Base-by-base conservation (phyloP, 441 rosid genomes). In the Pelargonium cotyledonis region DNA sequence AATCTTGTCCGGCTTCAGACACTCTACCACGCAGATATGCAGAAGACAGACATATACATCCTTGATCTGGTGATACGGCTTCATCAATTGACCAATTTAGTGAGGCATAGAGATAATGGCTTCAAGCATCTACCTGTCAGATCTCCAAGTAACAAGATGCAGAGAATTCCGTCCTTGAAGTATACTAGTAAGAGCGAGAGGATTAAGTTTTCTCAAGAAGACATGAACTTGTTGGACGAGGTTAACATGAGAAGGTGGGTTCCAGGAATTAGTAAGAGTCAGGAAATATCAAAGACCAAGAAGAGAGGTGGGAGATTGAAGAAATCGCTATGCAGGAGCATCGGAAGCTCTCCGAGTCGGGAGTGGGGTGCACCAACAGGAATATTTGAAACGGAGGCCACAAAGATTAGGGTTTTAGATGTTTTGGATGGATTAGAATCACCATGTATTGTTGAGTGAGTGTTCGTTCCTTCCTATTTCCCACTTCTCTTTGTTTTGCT, bases 51-150 rank as follows among this genome's bases (percentile, higher is more conserved):
- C 41, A 53, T 63, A 2, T 83, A 73, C 73, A 88, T 95, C 62
- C 96, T 95, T 18, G 97, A 92, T 70, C 63, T 85, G 71, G 80
- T 86, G 40, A 66, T 81, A 60, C 84, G 85, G 96, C 96, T 95
- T 67, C 90, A 90, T 65, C 87, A 75, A 44, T 75, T 95, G 68
- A 84, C 89, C 71, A 79, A 38, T 86, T 51, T 79, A 35, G 84
- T 77, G 47, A 82, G 81, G 72, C 73, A 84, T 47, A 82, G 83
- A 73, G 84, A 80, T 65, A 70, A 82, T 4, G 78, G 78, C 35
- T 71, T 75, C 67, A 81, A 65, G 76, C 73, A 77, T 12, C 58
- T 68, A 18, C 80, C 78, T 8, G 1, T 58, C 41, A 71, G 62
- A 9, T 70, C 81, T 53, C 82, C 88, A n/a, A 38, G 72, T 63